Evolutionary conservation across 2,329 filamentous ascomycete genomes (phyloP).

Genomic region (Eutypella sp.): DNA sequence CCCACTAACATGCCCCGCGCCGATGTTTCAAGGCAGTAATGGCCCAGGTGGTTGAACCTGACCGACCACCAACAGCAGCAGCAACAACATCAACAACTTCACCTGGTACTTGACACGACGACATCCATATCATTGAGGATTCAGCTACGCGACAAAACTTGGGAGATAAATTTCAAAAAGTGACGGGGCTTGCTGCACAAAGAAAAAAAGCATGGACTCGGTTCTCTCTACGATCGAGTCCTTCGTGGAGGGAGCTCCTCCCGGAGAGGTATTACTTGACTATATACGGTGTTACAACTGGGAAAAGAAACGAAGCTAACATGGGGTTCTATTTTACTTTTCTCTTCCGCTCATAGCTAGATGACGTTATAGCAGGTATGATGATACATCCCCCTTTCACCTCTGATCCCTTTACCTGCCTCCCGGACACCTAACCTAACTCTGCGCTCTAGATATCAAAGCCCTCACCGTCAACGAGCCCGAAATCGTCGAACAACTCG

Average conservation of each 20-base stretch:
- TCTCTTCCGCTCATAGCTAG: slow-evolving; percentile 52
- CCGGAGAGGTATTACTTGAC: slow-evolving; percentile 72
- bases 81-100: too few relatives aligned
- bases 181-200: too few relatives aligned
- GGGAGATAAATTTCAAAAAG: too few relatives aligned
- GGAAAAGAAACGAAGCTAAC: slow-evolving; percentile 10
- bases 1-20: too few relatives aligned
- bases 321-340: too few relatives aligned
- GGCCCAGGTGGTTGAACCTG: too few relatives aligned
- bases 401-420: neutral
- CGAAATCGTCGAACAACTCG: slow-evolving; percentile 64
- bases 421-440: slow-evolving; percentile 7
- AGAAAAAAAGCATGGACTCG: slow-evolving; percentile 26
- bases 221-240: slow-evolving; percentile 63
- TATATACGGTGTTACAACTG: slow-evolving; percentile 12
- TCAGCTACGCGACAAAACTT: too few relatives aligned
- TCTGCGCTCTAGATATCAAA: slow-evolving; percentile 70
- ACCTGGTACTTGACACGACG: too few relatives aligned
- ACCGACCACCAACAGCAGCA: too few relatives aligned
- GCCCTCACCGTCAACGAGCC: slow-evolving; percentile 68
- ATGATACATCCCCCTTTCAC: slow-evolving; percentile 1
- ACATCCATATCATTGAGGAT: too few relatives aligned
- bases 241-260: slow-evolving; percentile 90
- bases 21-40: too few relatives aligned
- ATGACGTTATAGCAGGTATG: slow-evolving; percentile 82